Conservation (phyloP, 2,329 filamentous ascomycete genomes). For the Talaromyces sp. region DNA sequence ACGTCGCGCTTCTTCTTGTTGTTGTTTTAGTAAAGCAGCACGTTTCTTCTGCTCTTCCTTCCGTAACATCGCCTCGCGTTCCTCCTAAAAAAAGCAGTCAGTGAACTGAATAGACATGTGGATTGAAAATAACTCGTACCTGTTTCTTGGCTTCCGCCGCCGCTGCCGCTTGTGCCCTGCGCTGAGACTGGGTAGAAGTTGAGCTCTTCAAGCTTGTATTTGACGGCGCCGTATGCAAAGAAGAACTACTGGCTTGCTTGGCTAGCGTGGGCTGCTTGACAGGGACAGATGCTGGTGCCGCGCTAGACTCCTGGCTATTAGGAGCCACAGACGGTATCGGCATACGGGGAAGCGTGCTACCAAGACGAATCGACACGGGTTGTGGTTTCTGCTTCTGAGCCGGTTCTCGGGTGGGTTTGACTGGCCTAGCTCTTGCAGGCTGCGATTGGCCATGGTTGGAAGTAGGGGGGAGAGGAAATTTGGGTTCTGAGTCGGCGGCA, state of each 20-base stretch:
- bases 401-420: conserved; percentile 45
- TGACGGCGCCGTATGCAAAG: conserved; percentile 57
- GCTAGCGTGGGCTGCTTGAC: conserved; percentile 49
- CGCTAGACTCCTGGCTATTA: conserved; percentile 56
- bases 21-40: conserved; percentile 49
- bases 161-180: conserved; percentile 63
- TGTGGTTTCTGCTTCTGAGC: conserved; percentile 47
- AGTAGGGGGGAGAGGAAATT: conserved; percentile 28
- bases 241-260: conserved; percentile 67
- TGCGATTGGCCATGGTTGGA: conserved; percentile 25
- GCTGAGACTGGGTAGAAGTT: conserved; percentile 59
- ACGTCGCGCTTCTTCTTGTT: conserved; percentile 58
- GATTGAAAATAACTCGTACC: conserved; percentile 29
- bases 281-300: conserved; percentile 36
- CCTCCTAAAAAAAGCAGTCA: conserved; percentile 53
- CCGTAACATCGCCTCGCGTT: conserved; percentile 68
- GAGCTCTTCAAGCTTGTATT: conserved; percentile 64
- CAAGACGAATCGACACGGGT: conserved; percentile 50
- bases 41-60: conserved; percentile 82
- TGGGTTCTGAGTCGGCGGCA: conserved; percentile 30
- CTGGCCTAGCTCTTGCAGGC: conserved; percentile 40
- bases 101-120: neutral
- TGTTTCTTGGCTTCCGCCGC: conserved; percentile 77
- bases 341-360: conserved; percentile 48
- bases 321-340: conserved; percentile 52